phyloP scores from a whole-genome alignment of 2,329 filamentous ascomycete species.

The Nemania sp. region DNA sequence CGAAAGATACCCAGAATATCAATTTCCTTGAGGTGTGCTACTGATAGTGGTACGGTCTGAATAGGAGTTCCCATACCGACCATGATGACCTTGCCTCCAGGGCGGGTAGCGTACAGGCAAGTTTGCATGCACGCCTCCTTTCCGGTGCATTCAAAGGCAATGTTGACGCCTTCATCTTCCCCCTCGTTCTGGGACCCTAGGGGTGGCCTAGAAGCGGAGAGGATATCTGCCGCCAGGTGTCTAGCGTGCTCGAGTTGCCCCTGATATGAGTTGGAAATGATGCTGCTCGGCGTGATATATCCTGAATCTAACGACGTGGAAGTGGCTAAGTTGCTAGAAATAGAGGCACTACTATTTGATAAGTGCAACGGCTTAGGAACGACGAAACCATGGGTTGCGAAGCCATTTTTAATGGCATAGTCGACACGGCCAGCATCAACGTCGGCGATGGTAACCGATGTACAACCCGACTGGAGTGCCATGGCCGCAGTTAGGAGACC shows the following conservation, averaged over 20 bases:
- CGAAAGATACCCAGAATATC: slow-evolving; percentile 82
- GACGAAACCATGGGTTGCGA: slow-evolving; percentile 70
- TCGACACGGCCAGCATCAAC: slow-evolving; percentile 69
- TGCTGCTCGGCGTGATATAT: slow-evolving; percentile 59
- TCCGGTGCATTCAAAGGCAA: slow-evolving; percentile 82
- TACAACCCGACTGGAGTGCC: slow-evolving; percentile 70
- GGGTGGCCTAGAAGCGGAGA: slow-evolving; percentile 55
- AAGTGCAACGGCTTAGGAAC: slow-evolving; percentile 60
- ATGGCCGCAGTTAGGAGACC: slow-evolving; percentile 73
- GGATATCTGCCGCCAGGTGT: slow-evolving; percentile 61
- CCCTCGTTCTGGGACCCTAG: slow-evolving; percentile 56
- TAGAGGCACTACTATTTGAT: slow-evolving; percentile 59
- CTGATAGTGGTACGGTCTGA: slow-evolving; percentile 78
- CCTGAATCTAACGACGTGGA: slow-evolving; percentile 60
- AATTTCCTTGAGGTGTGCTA: slow-evolving; percentile 78
- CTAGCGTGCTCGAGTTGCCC: slow-evolving; percentile 65
- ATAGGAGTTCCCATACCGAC: slow-evolving; percentile 85
- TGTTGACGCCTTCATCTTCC: slow-evolving; percentile 75
- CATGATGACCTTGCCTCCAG: slow-evolving; percentile 79
- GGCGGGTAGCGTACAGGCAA: slow-evolving; percentile 76
- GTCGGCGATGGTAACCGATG: slow-evolving; percentile 70
- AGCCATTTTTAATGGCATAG: slow-evolving; percentile 69
- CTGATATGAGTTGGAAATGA: slow-evolving; percentile 59
- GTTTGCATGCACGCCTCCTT: slow-evolving; percentile 81
- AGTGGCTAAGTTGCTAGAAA: slow-evolving; percentile 54